Evolutionary conservation across 345 rosid genomes (phyloP).

Genomic region (Arabis alpina): DNA sequence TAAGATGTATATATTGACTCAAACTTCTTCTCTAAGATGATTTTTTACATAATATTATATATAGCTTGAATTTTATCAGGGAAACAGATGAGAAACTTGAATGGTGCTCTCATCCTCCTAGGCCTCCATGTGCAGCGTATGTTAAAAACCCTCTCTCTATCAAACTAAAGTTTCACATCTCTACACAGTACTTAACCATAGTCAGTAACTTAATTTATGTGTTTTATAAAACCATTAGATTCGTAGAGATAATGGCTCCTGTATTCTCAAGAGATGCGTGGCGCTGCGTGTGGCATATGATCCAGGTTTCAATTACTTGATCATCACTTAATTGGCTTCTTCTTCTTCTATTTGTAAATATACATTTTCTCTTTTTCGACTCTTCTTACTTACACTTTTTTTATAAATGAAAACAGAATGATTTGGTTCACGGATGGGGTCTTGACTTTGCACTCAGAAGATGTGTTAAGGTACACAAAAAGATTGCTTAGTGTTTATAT

Average conservation of each 20-base stretch:
- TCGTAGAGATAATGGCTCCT: slow-evolving; percentile 99
- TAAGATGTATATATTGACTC: slow-evolving; percentile 48
- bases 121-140: slow-evolving; percentile 99
- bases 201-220: slow-evolving; percentile 11
- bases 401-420: slow-evolving; percentile 60
- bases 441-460: slow-evolving; percentile 94
- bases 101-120: slow-evolving; percentile 77
- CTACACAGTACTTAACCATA: not conserved
- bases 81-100: slow-evolving; percentile 73
- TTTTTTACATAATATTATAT: not conserved
- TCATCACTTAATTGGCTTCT: not conserved
- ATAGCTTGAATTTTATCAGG: slow-evolving; percentile 49
- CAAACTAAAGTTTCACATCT: slow-evolving; percentile 12
- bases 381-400: not conserved
- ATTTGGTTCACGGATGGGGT: slow-evolving; percentile 99
- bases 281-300: slow-evolving; percentile 98
- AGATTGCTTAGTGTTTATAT: not conserved
- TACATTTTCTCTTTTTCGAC: not conserved
- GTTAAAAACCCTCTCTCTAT: not conserved
- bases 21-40: slow-evolving; percentile 24
- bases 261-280: slow-evolving; percentile 87
- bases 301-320: slow-evolving; percentile 60
- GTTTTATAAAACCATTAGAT: slow-evolving; percentile 53
- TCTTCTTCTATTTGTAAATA: slow-evolving; percentile 22
- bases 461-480: slow-evolving; percentile 69